phyloP scores from a whole-genome alignment of 257 asterid genomes.

The Ocimum tenuiflorum region DNA sequence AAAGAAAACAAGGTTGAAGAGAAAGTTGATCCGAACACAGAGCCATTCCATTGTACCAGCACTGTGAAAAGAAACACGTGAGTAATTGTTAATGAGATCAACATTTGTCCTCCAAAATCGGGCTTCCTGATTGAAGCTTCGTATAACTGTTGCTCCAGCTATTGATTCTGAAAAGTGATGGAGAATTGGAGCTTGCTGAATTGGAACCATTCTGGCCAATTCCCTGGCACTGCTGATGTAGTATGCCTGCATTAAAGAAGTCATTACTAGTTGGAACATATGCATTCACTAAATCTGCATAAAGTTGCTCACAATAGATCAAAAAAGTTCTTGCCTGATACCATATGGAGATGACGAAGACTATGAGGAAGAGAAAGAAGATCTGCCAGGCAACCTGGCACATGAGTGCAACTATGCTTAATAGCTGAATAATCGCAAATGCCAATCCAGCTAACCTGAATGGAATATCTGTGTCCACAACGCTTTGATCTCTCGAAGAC shows the following conservation, averaged over 20 bases:
- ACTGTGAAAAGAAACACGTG: slow-evolving; percentile 66
- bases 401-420: slow-evolving; percentile 71
- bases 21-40: slow-evolving; percentile 69
- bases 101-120: slow-evolving; percentile 45
- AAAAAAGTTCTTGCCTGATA: slow-evolving; percentile 47
- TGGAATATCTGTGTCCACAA: slow-evolving; percentile 73
- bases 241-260: slow-evolving; percentile 41
- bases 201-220: slow-evolving; percentile 74
- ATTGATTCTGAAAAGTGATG: slow-evolving; percentile 81
- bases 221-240: slow-evolving; percentile 70
- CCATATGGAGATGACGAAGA: slow-evolving; percentile 62
- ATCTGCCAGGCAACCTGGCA: slow-evolving; percentile 70
- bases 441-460: slow-evolving; percentile 75
- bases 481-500: slow-evolving; percentile 88
- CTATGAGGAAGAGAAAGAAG: slow-evolving; percentile 48
- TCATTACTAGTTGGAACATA: background rate
- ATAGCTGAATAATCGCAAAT: slow-evolving; percentile 70
- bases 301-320: background rate
- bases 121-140: slow-evolving; percentile 62
- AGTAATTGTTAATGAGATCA: slow-evolving; percentile 52
- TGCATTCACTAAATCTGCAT: background rate
- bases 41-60: slow-evolving; percentile 88
- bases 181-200: slow-evolving; percentile 66
- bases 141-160: slow-evolving; percentile 56
- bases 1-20: slow-evolving; percentile 77